A percentile compares a stretch with the other conserved stretches of the same genome.
These are phyloP conservation scores for Tulasnella sp. DNA, from an alignment of 768 basidiomycete species.

Conservation along the genomic window DNA sequence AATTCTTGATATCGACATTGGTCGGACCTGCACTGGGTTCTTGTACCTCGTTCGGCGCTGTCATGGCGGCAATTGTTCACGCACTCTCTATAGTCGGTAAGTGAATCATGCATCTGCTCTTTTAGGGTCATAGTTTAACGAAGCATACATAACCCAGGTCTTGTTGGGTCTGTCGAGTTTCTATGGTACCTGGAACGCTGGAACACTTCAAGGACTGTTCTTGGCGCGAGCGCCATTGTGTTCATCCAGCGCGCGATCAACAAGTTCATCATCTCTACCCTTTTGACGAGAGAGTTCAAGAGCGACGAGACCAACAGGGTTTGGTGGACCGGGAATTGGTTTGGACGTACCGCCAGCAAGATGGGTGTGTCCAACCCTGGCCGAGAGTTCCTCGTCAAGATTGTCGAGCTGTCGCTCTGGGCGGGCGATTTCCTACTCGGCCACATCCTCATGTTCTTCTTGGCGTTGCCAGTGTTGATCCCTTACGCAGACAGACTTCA, in stretches of 20 bases:
- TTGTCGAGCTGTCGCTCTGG: constrained; percentile 91
- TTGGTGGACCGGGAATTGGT: constrained; percentile 99
- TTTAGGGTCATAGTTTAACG: not conserved
- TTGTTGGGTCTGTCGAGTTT: constrained; percentile 93
- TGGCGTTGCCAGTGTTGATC: constrained; percentile 76
- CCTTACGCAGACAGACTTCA: constrained; percentile 89
- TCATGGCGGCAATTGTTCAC: constrained; percentile 87
- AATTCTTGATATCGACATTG: constrained; percentile 86
- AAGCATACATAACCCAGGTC: too few relatives aligned
- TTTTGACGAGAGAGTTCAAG: constrained; percentile 95
- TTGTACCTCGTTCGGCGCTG: constrained; percentile 78
- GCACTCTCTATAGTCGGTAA: constrained; percentile 61
- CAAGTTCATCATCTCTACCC: constrained; percentile 88
- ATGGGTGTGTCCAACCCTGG: constrained; percentile 95
- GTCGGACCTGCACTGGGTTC: constrained; percentile 82
- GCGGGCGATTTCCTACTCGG: constrained; percentile 85
- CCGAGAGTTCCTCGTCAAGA: constrained; percentile 94
- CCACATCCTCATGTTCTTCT: constrained; percentile 78
- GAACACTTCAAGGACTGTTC: constrained; percentile 81
- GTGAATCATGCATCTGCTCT: not conserved
- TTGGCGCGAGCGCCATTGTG: constrained; percentile 84
- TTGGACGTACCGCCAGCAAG: constrained; percentile 78
- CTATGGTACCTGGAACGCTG: constrained; percentile 94
- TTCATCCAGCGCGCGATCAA: constrained; percentile 88
- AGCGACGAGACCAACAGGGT: constrained; percentile 97